Evolutionary conservation across 306 rosid genomes (phyloP).

Genomic region (Ormosia emarginata): DNA sequence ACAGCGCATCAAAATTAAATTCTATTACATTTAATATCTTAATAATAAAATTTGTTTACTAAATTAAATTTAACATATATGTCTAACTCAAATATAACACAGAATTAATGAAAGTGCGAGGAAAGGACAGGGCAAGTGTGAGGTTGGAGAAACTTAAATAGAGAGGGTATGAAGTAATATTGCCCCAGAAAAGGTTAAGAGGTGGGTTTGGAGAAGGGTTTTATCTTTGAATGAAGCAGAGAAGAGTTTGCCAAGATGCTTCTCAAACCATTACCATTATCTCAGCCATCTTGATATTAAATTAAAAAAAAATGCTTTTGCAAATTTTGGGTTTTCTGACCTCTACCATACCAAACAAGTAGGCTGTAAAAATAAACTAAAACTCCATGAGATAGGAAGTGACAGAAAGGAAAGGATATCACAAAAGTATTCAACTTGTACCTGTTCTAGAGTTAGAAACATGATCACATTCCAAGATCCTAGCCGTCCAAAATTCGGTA

Average conservation of each 20-base stretch:
- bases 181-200: background rate
- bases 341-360: background rate
- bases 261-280: background rate
- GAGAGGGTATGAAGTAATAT: background rate
- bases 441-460: conserved; percentile 98
- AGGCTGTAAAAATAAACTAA: background rate
- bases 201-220: background rate
- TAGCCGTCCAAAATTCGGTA: conserved; percentile 87
- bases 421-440: conserved; percentile 24
- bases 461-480: conserved; percentile 99
- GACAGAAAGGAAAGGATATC: background rate
- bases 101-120: background rate
- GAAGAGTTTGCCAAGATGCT: background rate
- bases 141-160: background rate
- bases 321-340: background rate
- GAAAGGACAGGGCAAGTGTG: background rate
- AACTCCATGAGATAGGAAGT: background rate
- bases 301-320: background rate
- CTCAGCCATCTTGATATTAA: background rate
- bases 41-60: background rate
- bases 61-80: background rate
- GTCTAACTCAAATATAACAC: background rate
- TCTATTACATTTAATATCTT: background rate
- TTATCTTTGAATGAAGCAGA: background rate
- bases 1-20: too few species aligned